Evolutionary conservation across 2,329 filamentous ascomycete genomes (phyloP), one percentile per base, ranked within the genome.

Genomic region (Epichloe elymi): DNA sequence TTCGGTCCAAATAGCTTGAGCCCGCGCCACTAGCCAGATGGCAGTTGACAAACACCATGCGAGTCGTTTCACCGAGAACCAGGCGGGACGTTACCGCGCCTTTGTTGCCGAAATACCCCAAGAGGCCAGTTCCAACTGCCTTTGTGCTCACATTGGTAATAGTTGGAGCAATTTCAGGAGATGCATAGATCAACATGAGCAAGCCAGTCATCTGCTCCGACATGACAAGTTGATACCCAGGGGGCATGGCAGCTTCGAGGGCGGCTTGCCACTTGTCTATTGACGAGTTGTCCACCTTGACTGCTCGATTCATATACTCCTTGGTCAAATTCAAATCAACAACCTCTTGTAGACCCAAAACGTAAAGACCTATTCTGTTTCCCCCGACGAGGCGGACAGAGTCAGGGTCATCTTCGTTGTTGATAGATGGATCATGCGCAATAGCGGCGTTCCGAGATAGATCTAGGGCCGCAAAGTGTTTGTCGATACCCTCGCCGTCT

Each of bases 71-170:
- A 2, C 91, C 93, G 1, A 98, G 70, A 1, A 98, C 74, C 4
- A 98, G 72, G 19, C 91, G 79, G 4, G 86, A 85, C 3, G 84
- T 80, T 0, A 95, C 85, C 4, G 87, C 91, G 1, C 93, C 93
- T 65, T 98, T 98, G 66, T 98, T 98, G 10, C 93, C 93, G 72
- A 96, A 84, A 62, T 95, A 95, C 0, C 91, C 91, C 67, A 94
- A 79, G 42, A 97, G 67, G 0, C 93, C 93, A 0, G 93, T 98
- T 0, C 90, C 91, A 7, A 97, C 84, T 52, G 80, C 85, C 4
- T 82, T 82, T 2, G 85, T 89, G 66, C 87, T 94, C 58, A 95
- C 80, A 46, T 87, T 86, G 55, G 82, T 86, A 59, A 97, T 79
- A 2, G 83, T 85, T 0, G 82, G 75, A 1, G 80, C 79, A 40